Conservation (phyloP, 495 filamentous ascomycete genomes). For the Articulospora tetracladia region DNA sequence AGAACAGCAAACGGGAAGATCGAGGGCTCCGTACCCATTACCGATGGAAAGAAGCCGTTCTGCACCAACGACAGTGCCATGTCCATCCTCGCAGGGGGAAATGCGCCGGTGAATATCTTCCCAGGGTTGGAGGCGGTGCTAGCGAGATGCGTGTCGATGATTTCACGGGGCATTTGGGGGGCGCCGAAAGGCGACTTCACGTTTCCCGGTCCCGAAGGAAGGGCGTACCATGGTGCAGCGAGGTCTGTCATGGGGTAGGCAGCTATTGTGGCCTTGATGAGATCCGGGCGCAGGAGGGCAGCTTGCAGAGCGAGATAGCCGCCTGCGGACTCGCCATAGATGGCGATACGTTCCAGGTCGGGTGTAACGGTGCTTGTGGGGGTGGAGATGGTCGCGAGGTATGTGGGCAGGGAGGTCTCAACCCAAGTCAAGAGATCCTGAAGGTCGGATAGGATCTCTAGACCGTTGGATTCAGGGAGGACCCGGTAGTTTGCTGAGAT, state of each 20-base stretch:
- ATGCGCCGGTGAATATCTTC: slow-evolving; percentile 11
- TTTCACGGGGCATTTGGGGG: background rate
- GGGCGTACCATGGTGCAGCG: slow-evolving; percentile 8
- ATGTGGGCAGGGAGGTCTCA: slow-evolving; percentile 1
- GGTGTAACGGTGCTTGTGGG: background rate
- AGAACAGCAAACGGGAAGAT: slow-evolving; percentile 9
- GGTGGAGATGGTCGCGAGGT: background rate
- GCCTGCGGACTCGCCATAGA: slow-evolving; percentile 25
- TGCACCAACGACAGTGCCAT: slow-evolving; percentile 4
- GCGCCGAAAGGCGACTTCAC: slow-evolving; percentile 4
- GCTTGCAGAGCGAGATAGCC: slow-evolving; percentile 35
- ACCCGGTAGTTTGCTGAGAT: slow-evolving; percentile 52
- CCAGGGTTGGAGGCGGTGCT: background rate
- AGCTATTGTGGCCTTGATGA: slow-evolving; percentile 14
- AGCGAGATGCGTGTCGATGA: slow-evolving; percentile 1
- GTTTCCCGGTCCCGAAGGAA: background rate
- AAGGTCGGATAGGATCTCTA: slow-evolving; percentile 45
- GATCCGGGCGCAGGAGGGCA: slow-evolving; percentile 15
- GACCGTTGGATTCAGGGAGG: slow-evolving; percentile 42
- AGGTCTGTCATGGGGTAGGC: slow-evolving; percentile 19
- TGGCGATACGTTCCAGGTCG: slow-evolving; percentile 6
- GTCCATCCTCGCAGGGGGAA: slow-evolving; percentile 10
- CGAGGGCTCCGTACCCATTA: slow-evolving; percentile 11
- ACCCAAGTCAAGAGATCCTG: slow-evolving; percentile 50
- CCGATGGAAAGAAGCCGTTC: background rate